Base-by-base conservation (phyloP, 345 rosid genomes). In the Acer saccharum region DNA sequence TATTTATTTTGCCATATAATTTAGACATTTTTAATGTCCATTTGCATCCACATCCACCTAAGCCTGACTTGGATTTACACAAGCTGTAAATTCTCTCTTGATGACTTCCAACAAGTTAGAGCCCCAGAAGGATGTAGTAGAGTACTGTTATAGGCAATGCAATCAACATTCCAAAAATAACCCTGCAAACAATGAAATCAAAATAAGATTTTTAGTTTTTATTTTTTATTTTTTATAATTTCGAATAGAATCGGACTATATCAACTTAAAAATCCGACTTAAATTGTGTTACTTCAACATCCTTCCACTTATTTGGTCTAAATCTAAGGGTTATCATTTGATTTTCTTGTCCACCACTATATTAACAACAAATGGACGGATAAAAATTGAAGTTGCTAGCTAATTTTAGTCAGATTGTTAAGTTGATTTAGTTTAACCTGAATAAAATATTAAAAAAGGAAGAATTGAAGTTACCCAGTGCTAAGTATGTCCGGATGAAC, bases 111-210 rank as follows among this genome's bases (percentile, higher is more conserved):
- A 35, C 20, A 61, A 76, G 70, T 70, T 78, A 85, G 48, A 85
- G 73, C 64, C 88, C 88, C 10, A 85, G 85, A 39, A 84, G 85
- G 44, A 84, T 17, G 62, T 87, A 84, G 70, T 87, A 84, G 74
- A 81, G 71, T 65, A 84, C 54, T 41, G 89, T 84, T 70, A 87
- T 81, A 25, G 87, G 87, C 85, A 87, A 75, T 39, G 89, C 89
- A 61, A 87, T 73, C 73, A 87, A 67, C 87, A 87, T 87, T 60
- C 89, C 89, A 58, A 87, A 87, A 43, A 87, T 85, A 41, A 85
- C 88, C 82, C 88, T 82, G 85, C 75, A 79, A 8, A 25, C 48
- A 71, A 32, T 35, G 7, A 46, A 41, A 11, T 18, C 7, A 18
- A 13, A 6, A 9, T 57, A 12, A n/a, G 1, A 35, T 35, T 35